A percentile compares a stretch with the other conserved stretches of the same genome.
These are phyloP conservation scores for Pseudogymnoascus verrucosus DNA, from an alignment of 2,329 filamentous ascomycete genomes.

Conservation along the genomic window DNA sequence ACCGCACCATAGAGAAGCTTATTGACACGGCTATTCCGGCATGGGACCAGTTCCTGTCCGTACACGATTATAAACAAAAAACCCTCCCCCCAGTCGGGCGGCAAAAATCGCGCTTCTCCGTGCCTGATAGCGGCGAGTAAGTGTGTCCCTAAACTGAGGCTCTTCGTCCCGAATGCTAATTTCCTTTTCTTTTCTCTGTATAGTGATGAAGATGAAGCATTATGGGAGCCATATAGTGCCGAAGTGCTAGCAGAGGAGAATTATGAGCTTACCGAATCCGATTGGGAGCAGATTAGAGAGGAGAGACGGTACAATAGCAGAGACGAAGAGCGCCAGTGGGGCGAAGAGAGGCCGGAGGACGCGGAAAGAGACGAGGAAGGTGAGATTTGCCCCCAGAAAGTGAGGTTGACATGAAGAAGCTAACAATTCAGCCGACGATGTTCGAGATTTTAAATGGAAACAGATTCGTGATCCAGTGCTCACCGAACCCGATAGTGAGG, in stretches of 20 bases:
- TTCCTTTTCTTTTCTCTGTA: background rate
- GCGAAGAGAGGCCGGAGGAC: background rate
- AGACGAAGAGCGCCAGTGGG: background rate
- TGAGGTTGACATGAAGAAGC: background rate
- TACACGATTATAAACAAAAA: background rate
- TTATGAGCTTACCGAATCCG: conserved; percentile 3
- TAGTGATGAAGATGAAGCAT: background rate
- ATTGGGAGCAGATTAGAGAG: background rate
- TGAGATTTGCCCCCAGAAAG: background rate
- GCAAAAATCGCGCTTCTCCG: background rate
- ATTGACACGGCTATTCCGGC: conserved; percentile 28
- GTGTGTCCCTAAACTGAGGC: background rate
- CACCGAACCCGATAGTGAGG: background rate
- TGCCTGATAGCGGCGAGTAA: background rate
- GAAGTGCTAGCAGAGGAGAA: background rate
- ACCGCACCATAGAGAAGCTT: conserved; percentile 30
- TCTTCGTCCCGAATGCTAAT: background rate
- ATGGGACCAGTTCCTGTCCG: conserved; percentile 27
- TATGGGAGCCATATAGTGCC: conserved; percentile 9
- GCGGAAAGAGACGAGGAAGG: background rate
- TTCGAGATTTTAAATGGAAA: background rate
- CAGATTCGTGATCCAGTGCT: background rate
- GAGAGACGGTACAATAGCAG: background rate
- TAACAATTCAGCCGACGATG: conserved; percentile 6
- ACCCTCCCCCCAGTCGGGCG: background rate